These are phyloP conservation scores for Tagetes patula DNA, from an alignment of 129 eudicot genomes.

Conservation along the genomic window DNA sequence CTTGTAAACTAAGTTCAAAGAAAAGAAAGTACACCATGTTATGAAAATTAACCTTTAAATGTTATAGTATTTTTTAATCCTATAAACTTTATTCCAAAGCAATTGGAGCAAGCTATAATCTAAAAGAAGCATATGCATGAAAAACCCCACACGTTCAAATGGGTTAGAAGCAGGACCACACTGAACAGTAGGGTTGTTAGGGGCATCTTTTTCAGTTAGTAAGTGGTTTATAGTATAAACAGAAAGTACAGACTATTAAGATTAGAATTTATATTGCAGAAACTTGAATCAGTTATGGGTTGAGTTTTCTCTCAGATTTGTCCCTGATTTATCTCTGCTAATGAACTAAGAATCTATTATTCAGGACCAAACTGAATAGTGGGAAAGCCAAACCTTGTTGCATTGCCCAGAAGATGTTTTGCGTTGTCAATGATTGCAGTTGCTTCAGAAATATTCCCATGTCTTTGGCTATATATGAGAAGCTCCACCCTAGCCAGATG, in stretches of 20 bases:
- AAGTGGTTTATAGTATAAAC: not conserved
- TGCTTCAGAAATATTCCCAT: conserved; percentile 41
- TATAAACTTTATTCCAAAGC: not conserved
- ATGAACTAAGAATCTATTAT: conserved; percentile 1
- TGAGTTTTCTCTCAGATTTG: not conserved
- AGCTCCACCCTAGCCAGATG: conserved; percentile 65
- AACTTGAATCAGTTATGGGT: not conserved
- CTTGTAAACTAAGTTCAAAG: not conserved
- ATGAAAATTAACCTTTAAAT: not conserved
- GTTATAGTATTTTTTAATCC: not conserved
- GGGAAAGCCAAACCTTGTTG: conserved; percentile 53
- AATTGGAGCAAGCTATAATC: conserved; percentile 6
- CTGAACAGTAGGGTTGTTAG: not conserved
- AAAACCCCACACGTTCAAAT: not conserved
- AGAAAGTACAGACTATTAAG: not conserved
- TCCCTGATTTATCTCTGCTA: not conserved
- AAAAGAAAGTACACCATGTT: not conserved
- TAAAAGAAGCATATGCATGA: not conserved
- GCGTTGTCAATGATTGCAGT: conserved; percentile 55
- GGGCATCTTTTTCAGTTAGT: not conserved
- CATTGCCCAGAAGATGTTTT: conserved; percentile 48
- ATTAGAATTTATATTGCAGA: not conserved
- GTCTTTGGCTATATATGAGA: conserved; percentile 40
- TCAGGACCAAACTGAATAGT: not conserved
- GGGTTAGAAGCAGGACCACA: not conserved